Base-by-base conservation (phyloP, 257 asterid genomes). In the Fraxinus americana region DNA sequence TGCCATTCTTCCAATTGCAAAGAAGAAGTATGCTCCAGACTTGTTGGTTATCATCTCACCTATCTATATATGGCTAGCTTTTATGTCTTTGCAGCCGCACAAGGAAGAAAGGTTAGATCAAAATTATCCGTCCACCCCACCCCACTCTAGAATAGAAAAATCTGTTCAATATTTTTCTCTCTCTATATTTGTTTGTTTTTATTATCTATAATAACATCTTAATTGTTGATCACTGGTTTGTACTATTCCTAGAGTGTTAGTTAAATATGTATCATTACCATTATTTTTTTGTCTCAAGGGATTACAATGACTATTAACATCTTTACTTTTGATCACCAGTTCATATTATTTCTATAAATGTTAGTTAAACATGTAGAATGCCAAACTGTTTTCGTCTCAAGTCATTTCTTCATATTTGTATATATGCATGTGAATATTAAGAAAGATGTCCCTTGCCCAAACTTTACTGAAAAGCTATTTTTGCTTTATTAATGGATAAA, bases 81-180 rank as follows among this genome's bases (percentile, higher is more conserved):
- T 96, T 83, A 96, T 96, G 99, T 96, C 99, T 67, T 83, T 96
- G 86, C 99, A 91, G 88, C 95, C 98, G 19, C 99, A 93, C 93
- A 93, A 96, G 85, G 98, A 96, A 87, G 99, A 96, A 88, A 93
- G 99, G 98, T 93, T 86, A 86, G 81, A 38, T 68, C 11, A 17
- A 63, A 11, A 4, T 63, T 27, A 63, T 12, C 34, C 25, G 43
- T 39, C 54, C 67, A 19, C 17, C 45, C 77, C 65, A 43, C 4
- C 52, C 52, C 52, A 43, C 52, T 14, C 52, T 2, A 43, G 52
- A 43, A 12, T 43, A 12, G 52, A 43, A 43, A 43, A 43, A 12
- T 43, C 16, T 43, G 13, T 12, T 11, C 52, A 43, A 12, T 43
- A 1, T 9, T 39, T 39, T 39, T 39, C 2, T 38, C 12, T 39